phyloP scores from a whole-genome alignment of 1,284 basidiomycete genomes.

The Ganoderma leucocontextum region DNA sequence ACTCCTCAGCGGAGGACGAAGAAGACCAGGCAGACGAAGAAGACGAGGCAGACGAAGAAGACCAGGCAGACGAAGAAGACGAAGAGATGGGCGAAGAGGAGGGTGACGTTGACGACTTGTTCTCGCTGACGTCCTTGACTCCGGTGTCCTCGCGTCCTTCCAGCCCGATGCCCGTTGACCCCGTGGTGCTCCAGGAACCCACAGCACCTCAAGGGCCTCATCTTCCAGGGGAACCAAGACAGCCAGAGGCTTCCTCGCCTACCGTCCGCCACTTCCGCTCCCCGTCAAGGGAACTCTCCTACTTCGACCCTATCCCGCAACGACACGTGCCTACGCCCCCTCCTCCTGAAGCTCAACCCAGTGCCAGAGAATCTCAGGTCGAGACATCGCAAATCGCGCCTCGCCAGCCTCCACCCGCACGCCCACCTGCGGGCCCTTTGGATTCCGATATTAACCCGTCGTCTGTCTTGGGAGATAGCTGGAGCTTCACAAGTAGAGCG shows the following conservation, averaged over 20 bases:
- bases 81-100: conserved; percentile 3
- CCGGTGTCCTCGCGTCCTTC: conserved; percentile 9
- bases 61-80: not conserved
- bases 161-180: conserved; percentile 12
- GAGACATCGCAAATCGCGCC: not conserved
- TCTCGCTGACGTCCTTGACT: conserved; percentile 12
- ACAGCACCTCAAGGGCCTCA: not conserved
- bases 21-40: not conserved
- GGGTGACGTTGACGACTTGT: conserved; percentile 1
- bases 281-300: conserved; percentile 12
- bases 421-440: not conserved
- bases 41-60: not conserved
- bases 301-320: not conserved
- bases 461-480: not conserved
- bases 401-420: not conserved
- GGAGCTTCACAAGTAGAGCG: not conserved
- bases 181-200: not conserved
- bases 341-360: not conserved
- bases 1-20: not conserved
- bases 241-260: not conserved
- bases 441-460: not conserved
- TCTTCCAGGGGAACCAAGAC: not conserved
- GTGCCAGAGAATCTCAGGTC: not conserved
- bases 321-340: not conserved
- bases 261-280: conserved; percentile 3